Base-by-base conservation (phyloP, 1,139 yeast species). In the Hemisphaericaspora xylofermentans region DNA sequence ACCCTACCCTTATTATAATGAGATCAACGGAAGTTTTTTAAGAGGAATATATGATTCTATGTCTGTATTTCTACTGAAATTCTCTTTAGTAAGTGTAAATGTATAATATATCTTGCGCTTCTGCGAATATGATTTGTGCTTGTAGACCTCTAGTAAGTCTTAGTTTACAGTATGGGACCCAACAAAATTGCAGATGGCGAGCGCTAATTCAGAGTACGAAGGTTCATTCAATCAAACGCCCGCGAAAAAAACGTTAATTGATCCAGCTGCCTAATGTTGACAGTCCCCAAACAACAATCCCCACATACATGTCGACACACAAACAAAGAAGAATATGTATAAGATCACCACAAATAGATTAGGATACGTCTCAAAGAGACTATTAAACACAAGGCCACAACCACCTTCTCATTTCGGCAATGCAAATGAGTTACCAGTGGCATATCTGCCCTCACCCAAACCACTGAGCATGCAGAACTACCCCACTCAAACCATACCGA, bases 61-160 rank as follows among this genome's bases (percentile, higher is more conserved):
- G 12, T 15, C 9, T 28, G 14, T 13, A 12, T n/a, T 29, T 7
- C 21, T 29, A 7, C 12, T 16, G 5, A 13, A 9, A 10, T 18
- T 17, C 19, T 31, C 24, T 31, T 17, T 31, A 31, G n/a, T 31
- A 31, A 31, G 25, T 31, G 33, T 31, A 31, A 26, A 31, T 31
- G 33, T 31, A 31, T 31, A 31, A 31, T 31, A 31, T 31, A 31
- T 18, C 13, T 18, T 31, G 25, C 33, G 33, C 13, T 31, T 31
- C 22, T 15, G 25, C 21, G 21, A 29, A 8, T 16, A 16, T 29
- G 19, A 5, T 25, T 7, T 21, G 24, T n/a, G n/a, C n/a, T n/a
- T n/a, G n/a, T n/a, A n/a, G n/a, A n/a, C n/a, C n/a, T n/a, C n/a
- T n/a, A n/a, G n/a, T n/a, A n/a, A n/a, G n/a, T n/a, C n/a, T n/a